Base-by-base conservation (phyloP, 345 rosid species). In the Erucastrum elatum region DNA sequence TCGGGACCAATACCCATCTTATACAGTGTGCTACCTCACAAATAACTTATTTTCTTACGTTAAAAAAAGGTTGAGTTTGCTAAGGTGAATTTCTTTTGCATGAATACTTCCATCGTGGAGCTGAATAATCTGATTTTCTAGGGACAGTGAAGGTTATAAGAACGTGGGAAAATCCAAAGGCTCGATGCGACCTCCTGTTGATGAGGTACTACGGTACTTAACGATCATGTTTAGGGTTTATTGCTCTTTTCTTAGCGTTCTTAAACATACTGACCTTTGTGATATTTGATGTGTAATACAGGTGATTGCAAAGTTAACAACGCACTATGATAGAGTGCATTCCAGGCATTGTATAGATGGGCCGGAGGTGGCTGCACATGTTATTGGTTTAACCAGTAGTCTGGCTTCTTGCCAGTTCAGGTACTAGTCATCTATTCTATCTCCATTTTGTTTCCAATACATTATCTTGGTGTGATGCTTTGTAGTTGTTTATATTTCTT, bases 311-410 rank as follows among this genome's bases (percentile, higher is more conserved):
- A 88, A 86, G 72, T 70, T 94, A 76, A 89, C 91, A 49, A 87
- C 94, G 30, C 90, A 87, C 86, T 93, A 79, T 83, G 58, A 61
- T 41, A 74, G 87, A 80, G 90, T 94, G 51, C 94, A 87, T 84
- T 85, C 90, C 49, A 88, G 97, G 85, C 95, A 87, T 29, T 95
- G 98, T 78, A 76, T 79, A 71, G 97, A 95, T 83, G 96, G 88
- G 83, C 88, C 97, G 82, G 97, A 95, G 76, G 80, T 93, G 66
- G 96, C 97, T 77, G 96, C 90, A 71, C 96, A 95, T 81, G 71
- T 90, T 74, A 89, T 83, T 77, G 88, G 93, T 75, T 86, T 92
- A 85, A 92, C 97, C 16, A 82, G 84, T 68, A 93, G 82, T 83
- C 77, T 95, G 30, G 99, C 97, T 46, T 78, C 90, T 82, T 91